Evolutionary conservation across 192 early-diverging fungal species (phyloP), one percentile per base, ranked within the genome.

Genomic region (Coemansia sp.): DNA sequence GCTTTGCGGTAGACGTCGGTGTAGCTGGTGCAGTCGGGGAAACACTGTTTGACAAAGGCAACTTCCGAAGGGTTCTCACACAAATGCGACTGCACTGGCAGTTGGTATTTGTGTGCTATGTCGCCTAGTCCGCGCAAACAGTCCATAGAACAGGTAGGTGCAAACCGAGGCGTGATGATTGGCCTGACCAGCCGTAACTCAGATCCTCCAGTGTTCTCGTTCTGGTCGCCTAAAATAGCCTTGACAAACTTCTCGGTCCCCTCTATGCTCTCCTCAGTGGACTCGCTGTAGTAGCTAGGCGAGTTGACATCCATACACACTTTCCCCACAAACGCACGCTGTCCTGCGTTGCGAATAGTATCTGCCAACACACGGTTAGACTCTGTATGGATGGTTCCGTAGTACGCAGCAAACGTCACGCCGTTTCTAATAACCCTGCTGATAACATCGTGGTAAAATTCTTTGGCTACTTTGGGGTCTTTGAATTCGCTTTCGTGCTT

Each of bases 281-380:
- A 71, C 73, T 97, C 94, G 28, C 86, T 71, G 75, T 94, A 92
- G 68, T 85, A 89, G 34, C 88, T 85, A 28, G 94, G 93, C 1
- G 86, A 74, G 71, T 96, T 94, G 62, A 88, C 81, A 76, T 96
- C 94, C 96, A 98, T 98, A 85, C 93, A 94, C 60, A 98, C 95
- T 71, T 97, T 96, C 18, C 96, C 96, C 36, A 98, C 88, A 71
- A 87, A 93, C 20, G 91, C 95, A 60, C 96, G 91, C 76, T 98
- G 96, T 7, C 95, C 96, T n/a, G 84, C 72, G 38, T 83, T 72
- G 38, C 87, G 81, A 52, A 94, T 86, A 28, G 90, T 83, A 33
- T 93, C 84, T 3, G 88, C 94, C 58, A 98, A 83, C 17, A 83
- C 65, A 59, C 90, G 85, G 67, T 87, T 89, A 12, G 91, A 78